phyloP scores from a whole-genome alignment of 495 filamentous ascomycete genomes.

The Elaphomyces granulatus region DNA sequence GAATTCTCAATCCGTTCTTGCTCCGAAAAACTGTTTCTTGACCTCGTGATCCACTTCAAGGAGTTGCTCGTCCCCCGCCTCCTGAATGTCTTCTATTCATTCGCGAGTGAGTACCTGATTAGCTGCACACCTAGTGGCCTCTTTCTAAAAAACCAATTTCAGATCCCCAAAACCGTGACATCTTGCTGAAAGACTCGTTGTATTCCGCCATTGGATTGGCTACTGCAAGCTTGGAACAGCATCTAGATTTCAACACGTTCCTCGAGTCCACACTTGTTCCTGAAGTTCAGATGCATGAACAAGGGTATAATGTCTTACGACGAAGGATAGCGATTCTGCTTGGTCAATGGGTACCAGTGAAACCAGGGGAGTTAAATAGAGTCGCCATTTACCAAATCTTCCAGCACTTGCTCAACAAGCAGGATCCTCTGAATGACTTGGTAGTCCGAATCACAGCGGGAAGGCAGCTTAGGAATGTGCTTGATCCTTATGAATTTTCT shows the following conservation, averaged over 20 bases:
- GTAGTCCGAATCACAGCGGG: constrained; percentile 88
- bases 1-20: constrained; percentile 83
- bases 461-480: constrained; percentile 59
- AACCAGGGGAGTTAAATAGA: constrained; percentile 45
- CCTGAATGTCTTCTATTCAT: constrained; percentile 59
- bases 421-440: constrained; percentile 70
- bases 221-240: constrained; percentile 52
- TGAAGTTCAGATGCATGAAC: constrained; percentile 63
- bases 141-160: no score
- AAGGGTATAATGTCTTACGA: constrained; percentile 73
- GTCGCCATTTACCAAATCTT: constrained; percentile 79
- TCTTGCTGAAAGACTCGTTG: constrained; percentile 79
- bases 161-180: constrained; percentile 46
- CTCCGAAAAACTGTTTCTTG: constrained; percentile 84
- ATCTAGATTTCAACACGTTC: constrained; percentile 70
- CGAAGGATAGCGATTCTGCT: constrained; percentile 77
- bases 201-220: constrained; percentile 87
- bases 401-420: constrained; percentile 65
- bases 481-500: constrained; percentile 74
- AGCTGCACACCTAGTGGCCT: no score
- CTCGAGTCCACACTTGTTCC: constrained; percentile 56
- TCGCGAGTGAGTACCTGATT: constrained; percentile 46
- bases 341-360: constrained; percentile 76
- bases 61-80: constrained; percentile 59
- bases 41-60: constrained; percentile 78